Conservation (phyloP, 768 basidiomycete genomes). For the Chalciporus sphaerocephalus region DNA sequence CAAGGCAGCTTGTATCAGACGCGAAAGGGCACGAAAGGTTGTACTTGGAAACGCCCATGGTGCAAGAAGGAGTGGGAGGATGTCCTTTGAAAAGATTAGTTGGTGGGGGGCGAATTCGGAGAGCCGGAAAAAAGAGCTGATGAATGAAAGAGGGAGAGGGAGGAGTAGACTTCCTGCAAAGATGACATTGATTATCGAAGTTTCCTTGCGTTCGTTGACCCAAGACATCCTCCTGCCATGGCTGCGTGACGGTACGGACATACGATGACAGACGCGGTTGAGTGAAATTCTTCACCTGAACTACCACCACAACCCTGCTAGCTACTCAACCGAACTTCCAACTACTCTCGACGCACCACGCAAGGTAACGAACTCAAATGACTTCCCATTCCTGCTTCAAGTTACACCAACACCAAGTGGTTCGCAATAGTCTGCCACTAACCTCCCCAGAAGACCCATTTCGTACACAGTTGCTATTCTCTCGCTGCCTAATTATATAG, state of each 20-base stretch:
- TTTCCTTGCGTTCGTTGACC: background rate
- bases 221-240: slow-evolving; percentile 3
- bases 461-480: too few relatives aligned
- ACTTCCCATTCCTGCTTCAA: too few relatives aligned
- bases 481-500: too few relatives aligned
- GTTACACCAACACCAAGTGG: too few relatives aligned
- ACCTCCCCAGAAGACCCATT: too few relatives aligned
- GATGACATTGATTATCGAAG: slow-evolving; percentile 3
- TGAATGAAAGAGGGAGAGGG: slow-evolving; percentile 8
- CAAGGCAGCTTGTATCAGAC: slow-evolving; percentile 18
- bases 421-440: too few relatives aligned
- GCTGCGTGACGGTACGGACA: slow-evolving; percentile 3
- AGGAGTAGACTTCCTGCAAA: slow-evolving; percentile 13
- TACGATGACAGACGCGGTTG: background rate
- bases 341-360: too few relatives aligned
- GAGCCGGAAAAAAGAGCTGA: slow-evolving; percentile 8
- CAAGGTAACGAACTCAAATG: too few relatives aligned
- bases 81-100: slow-evolving; percentile 33
- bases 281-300: too few relatives aligned
- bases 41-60: slow-evolving; percentile 34
- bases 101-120: slow-evolving; percentile 37
- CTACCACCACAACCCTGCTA: too few relatives aligned
- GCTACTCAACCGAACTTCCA: too few relatives aligned
- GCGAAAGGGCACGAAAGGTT: slow-evolving; percentile 18
- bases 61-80: slow-evolving; percentile 31